Base-by-base conservation (phyloP, 2,329 filamentous ascomycete species). In the Emergomyces pasteurianus region DNA sequence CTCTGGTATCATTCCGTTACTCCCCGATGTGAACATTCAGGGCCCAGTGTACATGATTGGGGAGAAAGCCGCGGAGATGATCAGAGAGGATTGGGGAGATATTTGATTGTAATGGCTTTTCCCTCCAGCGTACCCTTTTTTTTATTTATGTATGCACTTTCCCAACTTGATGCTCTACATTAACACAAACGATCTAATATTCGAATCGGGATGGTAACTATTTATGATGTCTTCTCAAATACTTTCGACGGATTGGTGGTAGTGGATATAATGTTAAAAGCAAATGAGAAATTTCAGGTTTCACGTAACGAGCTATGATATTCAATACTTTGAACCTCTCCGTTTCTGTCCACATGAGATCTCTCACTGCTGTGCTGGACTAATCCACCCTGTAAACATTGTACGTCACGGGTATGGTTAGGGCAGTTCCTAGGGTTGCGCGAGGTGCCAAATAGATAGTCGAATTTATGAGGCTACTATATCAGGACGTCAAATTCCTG, bases 401-500 rank as follows among this genome's bases (percentile, higher is more conserved):
- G 9, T 47, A 23, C 21, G 7, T 47, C n/a, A 49, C 46, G 16
- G 46, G 14, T 28, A 26, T 10, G 4, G 9, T 64, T 61, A 10
- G 65, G 63, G 6, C 75, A 66, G 6, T 66, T 65, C 38, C 56
- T 59, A 68, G 16, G 43, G 66, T n/a, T 68, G 50, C 64, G 68
- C 3, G 68, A 66, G 28, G 69, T 67, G 28, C 68, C 68, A 43
- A 74, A 68, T 6, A 73, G 68, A 59, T 73, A 69, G 3, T 71
- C 68, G 58, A 73, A 73, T 0, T 72, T 31, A 74, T 16, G 72
- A 73, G 58, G 72, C 74, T 2, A 47, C 46, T 8, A 47, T 58
- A 40, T 63, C 60, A 5, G 63, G 14, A 65, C 36, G 28, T 61
- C 59, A 18, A 74, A 72, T 61, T 74, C 72, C 8, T 71, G 71